Evolutionary conservation across 352 stramenopile species (phyloP).

Genomic region (Pilasporangium apinafurcum): DNA sequence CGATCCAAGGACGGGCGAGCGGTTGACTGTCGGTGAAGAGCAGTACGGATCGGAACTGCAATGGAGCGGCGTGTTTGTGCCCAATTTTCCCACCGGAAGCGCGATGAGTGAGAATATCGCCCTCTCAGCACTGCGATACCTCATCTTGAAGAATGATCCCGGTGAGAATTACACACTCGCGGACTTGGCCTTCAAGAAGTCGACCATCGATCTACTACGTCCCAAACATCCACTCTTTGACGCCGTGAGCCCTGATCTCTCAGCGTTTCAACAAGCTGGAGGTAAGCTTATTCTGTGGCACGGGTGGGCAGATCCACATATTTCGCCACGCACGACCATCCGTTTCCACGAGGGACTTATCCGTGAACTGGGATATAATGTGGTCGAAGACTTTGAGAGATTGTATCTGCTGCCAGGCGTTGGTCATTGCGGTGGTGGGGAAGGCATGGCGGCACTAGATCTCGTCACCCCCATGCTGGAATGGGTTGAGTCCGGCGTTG

Average conservation of each 20-base stretch:
- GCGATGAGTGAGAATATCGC: conserved; percentile 25
- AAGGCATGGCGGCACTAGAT: conserved; percentile 29
- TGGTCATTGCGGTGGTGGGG: conserved; percentile 30
- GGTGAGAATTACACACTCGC: conserved; percentile 28
- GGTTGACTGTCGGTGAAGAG: conserved; percentile 32
- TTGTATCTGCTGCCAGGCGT: conserved; percentile 39
- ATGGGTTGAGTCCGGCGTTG: conserved; percentile 23
- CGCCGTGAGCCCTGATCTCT: conserved; percentile 27
- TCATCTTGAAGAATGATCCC: conserved; percentile 28
- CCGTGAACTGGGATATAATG: conserved; percentile 19
- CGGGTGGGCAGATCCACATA: conserved; percentile 38
- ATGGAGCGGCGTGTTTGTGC: conserved; percentile 31
- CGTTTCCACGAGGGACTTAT: conserved; percentile 31
- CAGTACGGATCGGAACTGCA: conserved; percentile 34
- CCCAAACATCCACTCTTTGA: conserved; percentile 22
- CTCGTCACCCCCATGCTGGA: conserved; percentile 36
- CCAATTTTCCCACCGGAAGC: conserved; percentile 10
- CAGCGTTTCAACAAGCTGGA: conserved; percentile 20
- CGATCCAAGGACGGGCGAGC: conserved; percentile 13
- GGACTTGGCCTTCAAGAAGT: conserved; percentile 26
- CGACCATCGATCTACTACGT: conserved; percentile 25
- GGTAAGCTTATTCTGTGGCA: conserved; percentile 45
- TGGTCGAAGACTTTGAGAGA: conserved; percentile 27
- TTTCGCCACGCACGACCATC: conserved; percentile 38
- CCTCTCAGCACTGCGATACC: conserved; percentile 30